phyloP scores from a whole-genome alignment of 306 rosid species.

The Prosopis cineraria region DNA sequence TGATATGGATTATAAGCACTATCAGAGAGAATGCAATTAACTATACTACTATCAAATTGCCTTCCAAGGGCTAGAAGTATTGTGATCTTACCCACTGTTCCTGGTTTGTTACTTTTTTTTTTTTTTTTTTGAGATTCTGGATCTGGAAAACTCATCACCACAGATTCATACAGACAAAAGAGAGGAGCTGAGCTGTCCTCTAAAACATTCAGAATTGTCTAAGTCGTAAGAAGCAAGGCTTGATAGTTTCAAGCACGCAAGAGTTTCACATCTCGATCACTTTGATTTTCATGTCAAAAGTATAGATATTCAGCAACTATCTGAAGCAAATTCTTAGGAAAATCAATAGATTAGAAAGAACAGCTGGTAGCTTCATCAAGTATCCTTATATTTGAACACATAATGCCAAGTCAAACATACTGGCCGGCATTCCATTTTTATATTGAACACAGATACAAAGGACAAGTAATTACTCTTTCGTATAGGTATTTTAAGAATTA shows the following conservation, averaged over 20 bases:
- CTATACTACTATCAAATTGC: neutral
- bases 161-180: neutral
- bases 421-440: neutral
- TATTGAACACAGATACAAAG: neutral
- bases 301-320: conserved; percentile 3
- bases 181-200: neutral
- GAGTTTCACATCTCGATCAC: neutral
- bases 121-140: neutral
- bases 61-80: conserved; percentile 1
- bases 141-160: neutral
- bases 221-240: neutral
- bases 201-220: neutral
- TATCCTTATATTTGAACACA: neutral
- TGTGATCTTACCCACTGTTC: conserved; percentile 1
- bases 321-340: conserved; percentile 4
- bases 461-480: conserved; percentile 5
- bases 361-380: conserved; percentile 8
- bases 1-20: neutral
- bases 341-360: conserved; percentile 1
- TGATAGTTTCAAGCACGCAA: neutral
- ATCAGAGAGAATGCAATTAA: neutral
- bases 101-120: neutral
- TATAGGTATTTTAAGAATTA: neutral
- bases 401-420: neutral
- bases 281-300: conserved; percentile 19